Evolutionary conservation across 352 stramenopile genomes (phyloP).

Genomic region (Phytopythium cucurbitacearum): DNA sequence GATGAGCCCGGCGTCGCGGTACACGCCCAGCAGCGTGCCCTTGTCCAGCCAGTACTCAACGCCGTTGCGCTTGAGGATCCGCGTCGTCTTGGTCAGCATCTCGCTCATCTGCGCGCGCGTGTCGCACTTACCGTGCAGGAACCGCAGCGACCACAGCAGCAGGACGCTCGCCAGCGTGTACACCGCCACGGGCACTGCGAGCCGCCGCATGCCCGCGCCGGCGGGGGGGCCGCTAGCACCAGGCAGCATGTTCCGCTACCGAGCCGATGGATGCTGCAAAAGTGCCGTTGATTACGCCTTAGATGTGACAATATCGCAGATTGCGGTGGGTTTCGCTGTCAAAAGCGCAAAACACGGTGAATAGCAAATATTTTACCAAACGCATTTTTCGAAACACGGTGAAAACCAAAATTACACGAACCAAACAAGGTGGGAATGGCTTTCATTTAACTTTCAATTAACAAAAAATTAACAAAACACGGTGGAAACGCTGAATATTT

Average conservation of each 20-base stretch:
- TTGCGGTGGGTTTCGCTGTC: no score
- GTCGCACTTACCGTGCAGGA: constrained; percentile 74
- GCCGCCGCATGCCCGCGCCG: constrained; percentile 6
- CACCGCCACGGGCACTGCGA: constrained; percentile 24
- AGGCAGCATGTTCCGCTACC: constrained; percentile 19
- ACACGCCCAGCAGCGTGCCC: constrained; percentile 63
- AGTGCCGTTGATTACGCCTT: not conserved
- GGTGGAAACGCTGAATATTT: no score
- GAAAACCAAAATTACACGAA: no score
- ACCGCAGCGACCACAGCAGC: constrained; percentile 38
- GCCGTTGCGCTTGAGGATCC: constrained; percentile 53
- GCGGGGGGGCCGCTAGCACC: constrained; percentile 14
- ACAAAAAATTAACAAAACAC: no score
- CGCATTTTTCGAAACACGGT: no score
- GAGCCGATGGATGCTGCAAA: no score
- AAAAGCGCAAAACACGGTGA: no score
- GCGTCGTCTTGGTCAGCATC: constrained; percentile 63
- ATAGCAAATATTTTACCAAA: no score
- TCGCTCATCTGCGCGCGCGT: constrained; percentile 62
- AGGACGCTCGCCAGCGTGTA: no score
- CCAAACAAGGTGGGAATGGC: no score
- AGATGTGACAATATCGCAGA: no score
- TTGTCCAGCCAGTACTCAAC: constrained; percentile 86
- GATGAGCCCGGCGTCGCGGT: constrained; percentile 68
- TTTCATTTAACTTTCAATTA: no score